These are phyloP conservation scores for Mycena albidolilacea DNA, from an alignment of 768 basidiomycete species.

Conservation along the genomic window DNA sequence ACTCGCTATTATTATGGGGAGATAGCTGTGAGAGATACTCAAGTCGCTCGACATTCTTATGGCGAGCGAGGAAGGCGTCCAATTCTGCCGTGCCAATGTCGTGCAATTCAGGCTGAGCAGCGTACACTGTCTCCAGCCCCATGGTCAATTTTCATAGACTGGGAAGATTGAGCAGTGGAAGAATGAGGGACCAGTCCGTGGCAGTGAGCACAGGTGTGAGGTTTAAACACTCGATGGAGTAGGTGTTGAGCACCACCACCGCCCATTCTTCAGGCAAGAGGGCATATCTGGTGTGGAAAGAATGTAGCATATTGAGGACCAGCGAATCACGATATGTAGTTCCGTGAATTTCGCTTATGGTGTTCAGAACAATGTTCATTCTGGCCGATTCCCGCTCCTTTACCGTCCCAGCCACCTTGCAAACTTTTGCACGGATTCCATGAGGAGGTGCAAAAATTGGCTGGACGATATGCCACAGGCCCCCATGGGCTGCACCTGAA, in stretches of 20 bases:
- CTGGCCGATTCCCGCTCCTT: background rate
- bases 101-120: background rate
- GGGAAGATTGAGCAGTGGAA: slow-evolving; percentile 15
- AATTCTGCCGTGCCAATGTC: slow-evolving; percentile 9
- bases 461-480: slow-evolving; percentile 13
- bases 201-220: slow-evolving; percentile 3
- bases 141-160: slow-evolving; percentile 3
- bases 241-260: slow-evolving; percentile 17
- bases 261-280: slow-evolving; percentile 3
- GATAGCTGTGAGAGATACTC: slow-evolving; percentile 18
- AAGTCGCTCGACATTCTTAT: slow-evolving; percentile 10
- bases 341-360: background rate
- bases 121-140: slow-evolving; percentile 1
- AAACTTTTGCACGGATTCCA: slow-evolving; percentile 4
- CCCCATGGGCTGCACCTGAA: background rate
- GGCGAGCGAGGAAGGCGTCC: slow-evolving; percentile 29
- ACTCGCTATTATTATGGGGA: no score
- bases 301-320: background rate
- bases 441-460: slow-evolving; percentile 9
- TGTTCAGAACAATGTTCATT: background rate
- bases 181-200: slow-evolving; percentile 11
- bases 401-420: background rate
- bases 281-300: slow-evolving; percentile 1
- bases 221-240: background rate
- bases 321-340: background rate